Percentiles rank a stretch among this genome's conserved stretches.
phyloP scores from a whole-genome alignment of 768 basidiomycete genomes.

The Gymnopilus dilepis region DNA sequence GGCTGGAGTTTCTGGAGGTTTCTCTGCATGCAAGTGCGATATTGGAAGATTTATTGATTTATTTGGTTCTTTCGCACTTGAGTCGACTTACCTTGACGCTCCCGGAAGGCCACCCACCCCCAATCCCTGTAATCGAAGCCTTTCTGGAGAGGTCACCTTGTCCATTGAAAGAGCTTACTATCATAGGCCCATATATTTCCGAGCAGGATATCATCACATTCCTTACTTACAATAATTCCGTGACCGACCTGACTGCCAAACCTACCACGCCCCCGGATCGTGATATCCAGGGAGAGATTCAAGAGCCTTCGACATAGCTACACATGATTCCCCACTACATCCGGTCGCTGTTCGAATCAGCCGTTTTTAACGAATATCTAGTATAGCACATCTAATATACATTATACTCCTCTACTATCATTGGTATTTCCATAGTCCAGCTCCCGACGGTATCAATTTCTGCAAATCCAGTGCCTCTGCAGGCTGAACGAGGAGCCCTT shows the following conservation, averaged over 20 bases:
- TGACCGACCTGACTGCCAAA: neutral
- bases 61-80: neutral
- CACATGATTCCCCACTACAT: too few species aligned
- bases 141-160: conserved; percentile 9
- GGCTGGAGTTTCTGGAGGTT: neutral
- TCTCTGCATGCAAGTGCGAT: neutral
- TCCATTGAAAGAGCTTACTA: conserved; percentile 3
- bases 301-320: too few species aligned
- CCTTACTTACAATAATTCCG: conserved; percentile 3
- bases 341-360: too few species aligned
- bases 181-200: neutral
- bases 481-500: conserved; percentile 2
- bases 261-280: neutral
- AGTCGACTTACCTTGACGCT: neutral
- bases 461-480: neutral
- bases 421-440: neutral
- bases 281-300: neutral
- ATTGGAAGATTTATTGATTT: neutral
- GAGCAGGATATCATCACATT: conserved; percentile 10
- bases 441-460: neutral
- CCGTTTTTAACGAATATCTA: too few species aligned
- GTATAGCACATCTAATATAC: too few species aligned
- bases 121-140: neutral
- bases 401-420: too few species aligned
- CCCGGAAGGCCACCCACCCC: neutral